These are phyloP conservation scores for Pelargonium myrrhifolium DNA, from an alignment of 441 rosid species.

Conservation along the genomic window DNA sequence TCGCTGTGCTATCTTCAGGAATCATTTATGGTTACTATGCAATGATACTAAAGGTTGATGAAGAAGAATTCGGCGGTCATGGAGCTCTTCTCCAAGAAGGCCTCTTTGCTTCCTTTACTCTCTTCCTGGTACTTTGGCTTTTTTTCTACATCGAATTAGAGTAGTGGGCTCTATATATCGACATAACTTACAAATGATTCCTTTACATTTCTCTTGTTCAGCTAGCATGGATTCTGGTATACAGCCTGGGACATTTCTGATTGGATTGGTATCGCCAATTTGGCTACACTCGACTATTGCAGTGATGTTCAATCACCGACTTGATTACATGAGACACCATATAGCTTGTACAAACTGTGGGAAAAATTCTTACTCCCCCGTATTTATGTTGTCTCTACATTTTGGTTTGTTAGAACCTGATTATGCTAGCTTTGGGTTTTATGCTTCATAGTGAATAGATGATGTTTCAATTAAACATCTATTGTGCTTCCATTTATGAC, in stretches of 20 bases:
- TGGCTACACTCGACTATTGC: slow-evolving; percentile 7
- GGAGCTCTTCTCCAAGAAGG: slow-evolving; percentile 93
- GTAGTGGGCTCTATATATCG: too few species aligned
- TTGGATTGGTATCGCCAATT: slow-evolving; percentile 4
- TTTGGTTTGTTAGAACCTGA: slow-evolving; percentile 23
- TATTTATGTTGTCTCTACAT: slow-evolving; percentile 12
- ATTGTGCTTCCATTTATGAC: too few species aligned
- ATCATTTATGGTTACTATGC: slow-evolving; percentile 75
- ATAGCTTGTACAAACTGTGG: slow-evolving; percentile 22
- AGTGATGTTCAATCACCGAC: background rate
- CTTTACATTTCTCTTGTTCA: slow-evolving; percentile 27
- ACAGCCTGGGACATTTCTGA: slow-evolving; percentile 89
- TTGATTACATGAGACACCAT: slow-evolving; percentile 16
- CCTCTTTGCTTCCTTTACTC: slow-evolving; percentile 42
- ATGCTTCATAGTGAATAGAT: slow-evolving; percentile 8
- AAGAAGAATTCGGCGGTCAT: slow-evolving; percentile 66
- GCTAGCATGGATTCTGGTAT: slow-evolving; percentile 89
- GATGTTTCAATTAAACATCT: slow-evolving; percentile 12
- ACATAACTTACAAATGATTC: slow-evolving; percentile 15
- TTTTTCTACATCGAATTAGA: too few species aligned
- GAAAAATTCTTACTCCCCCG: slow-evolving; percentile 11
- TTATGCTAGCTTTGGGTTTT: slow-evolving; percentile 15
- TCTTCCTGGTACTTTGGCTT: slow-evolving; percentile 5
- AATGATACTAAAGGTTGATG: slow-evolving; percentile 51
- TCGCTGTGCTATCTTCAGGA: slow-evolving; percentile 59